phyloP scores from a whole-genome alignment of 805 yeast genomes.

The Kluyveromyces siamensis region DNA sequence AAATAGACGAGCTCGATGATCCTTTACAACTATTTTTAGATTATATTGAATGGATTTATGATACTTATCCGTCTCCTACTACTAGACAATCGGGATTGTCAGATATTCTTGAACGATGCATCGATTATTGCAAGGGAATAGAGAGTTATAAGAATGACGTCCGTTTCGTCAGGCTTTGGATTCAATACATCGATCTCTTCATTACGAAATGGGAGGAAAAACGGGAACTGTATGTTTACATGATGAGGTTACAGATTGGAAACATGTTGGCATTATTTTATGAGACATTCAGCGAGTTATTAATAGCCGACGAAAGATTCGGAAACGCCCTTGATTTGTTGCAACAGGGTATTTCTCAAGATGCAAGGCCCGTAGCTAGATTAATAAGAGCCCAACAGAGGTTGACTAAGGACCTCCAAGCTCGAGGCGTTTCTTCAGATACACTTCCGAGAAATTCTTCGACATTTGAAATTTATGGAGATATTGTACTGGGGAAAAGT shows the following conservation, averaged over 20 bases:
- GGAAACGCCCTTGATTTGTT: constrained; percentile 13
- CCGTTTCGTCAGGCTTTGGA: constrained; percentile 72
- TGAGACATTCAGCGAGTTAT: constrained; percentile 61
- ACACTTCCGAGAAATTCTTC: constrained; percentile 21
- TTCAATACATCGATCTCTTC: constrained; percentile 49
- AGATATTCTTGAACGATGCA: constrained; percentile 58
- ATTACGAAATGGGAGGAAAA: constrained; percentile 45
- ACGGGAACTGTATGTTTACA: constrained; percentile 57
- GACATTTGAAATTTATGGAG: constrained; percentile 12
- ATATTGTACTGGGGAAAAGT: background rate
- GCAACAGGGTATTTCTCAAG: constrained; percentile 31
- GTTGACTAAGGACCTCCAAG: constrained; percentile 6
- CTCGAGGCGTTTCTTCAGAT: constrained; percentile 22
- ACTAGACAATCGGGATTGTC: constrained; percentile 58
- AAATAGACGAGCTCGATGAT: constrained; percentile 63
- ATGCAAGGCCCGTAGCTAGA: constrained; percentile 58
- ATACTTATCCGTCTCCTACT: constrained; percentile 51
- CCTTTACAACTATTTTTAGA: constrained; percentile 72
- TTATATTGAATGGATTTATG: constrained; percentile 65
- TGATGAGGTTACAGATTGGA: constrained; percentile 69
- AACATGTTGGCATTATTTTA: constrained; percentile 56
- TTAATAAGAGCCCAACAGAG: constrained; percentile 21
- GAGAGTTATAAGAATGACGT: constrained; percentile 72
- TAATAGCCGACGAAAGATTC: constrained; percentile 9
- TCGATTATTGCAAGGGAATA: constrained; percentile 56